Percentiles rank a stretch among this genome's conserved stretches.
phyloP scores from a whole-genome alignment of 345 rosid genomes.

The Rhodamnia rubescens region DNA sequence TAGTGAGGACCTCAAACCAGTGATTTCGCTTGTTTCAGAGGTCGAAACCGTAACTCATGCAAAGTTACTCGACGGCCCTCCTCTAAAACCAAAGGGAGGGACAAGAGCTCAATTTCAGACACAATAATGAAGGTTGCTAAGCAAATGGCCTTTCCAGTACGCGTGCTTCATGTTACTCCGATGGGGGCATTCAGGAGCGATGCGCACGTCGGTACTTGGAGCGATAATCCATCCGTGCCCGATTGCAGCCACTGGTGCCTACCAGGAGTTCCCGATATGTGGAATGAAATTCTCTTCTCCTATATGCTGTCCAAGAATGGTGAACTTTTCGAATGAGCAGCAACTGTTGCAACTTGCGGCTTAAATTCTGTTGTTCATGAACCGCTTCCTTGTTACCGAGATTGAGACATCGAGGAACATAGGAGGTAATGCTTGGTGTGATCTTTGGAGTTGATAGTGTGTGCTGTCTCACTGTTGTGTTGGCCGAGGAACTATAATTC shows the following conservation, averaged over 20 bases:
- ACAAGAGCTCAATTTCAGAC: conserved; percentile 33
- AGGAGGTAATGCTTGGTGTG: background rate
- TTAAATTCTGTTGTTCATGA: background rate
- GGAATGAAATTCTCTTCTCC: conserved; percentile 51
- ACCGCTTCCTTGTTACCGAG: background rate
- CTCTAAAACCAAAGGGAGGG: conserved; percentile 25
- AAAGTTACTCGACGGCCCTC: conserved; percentile 46
- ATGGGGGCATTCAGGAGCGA: conserved; percentile 64
- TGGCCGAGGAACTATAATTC: background rate
- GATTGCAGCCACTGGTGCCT: conserved; percentile 80
- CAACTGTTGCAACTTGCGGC: background rate
- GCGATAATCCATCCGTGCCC: conserved; percentile 48
- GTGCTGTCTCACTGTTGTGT: background rate
- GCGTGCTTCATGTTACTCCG: conserved; percentile 45
- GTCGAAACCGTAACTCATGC: conserved; percentile 32
- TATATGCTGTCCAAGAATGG: conserved; percentile 15
- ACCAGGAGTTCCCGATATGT: conserved; percentile 63
- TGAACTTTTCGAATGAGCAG: background rate
- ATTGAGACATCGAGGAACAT: background rate
- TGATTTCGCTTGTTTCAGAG: conserved; percentile 18
- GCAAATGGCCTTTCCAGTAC: conserved; percentile 27
- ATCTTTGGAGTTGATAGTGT: background rate
- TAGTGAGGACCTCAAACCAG: background rate
- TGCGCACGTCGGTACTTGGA: conserved; percentile 60
- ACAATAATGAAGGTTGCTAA: conserved; percentile 22